Base-by-base conservation (phyloP, 495 filamentous ascomycete species). In the Lepidopterella palustris region DNA sequence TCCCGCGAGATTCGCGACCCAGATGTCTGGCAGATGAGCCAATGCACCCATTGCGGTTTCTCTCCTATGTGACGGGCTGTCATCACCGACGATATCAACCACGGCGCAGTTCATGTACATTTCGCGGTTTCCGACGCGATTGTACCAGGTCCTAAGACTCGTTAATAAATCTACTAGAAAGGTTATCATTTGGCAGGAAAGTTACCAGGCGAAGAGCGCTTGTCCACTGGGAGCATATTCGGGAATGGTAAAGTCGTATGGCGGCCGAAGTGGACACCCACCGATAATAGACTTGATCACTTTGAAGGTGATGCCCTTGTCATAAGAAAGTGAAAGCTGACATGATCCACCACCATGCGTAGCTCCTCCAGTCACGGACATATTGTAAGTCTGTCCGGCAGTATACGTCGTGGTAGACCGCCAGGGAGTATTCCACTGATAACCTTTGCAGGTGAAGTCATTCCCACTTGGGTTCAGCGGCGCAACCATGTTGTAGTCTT, bases 401-500 rank as follows among this genome's bases (percentile, higher is more conserved):
- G 70, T 71, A 55, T 79, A 87, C 4, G 74, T 80, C 15, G 72
- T 78, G 2, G 77, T 75, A 9, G 78, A 55, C 50, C 74, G 80
- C 21, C 77, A 73, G 10, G 75, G 45, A 15, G 74, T 78, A 50
- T 75, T 58, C n/a, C 73, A 73, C 21, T 82, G 79, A 66, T 87
- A 82, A n/a, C 81, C 81, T 74, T 87, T 87, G 79, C 86, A 88
- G 3, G 85, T 82, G 67, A 77, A 87, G 68, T 84, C 72, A 23
- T 74, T 71, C 21, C 81, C 79, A 40, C 57, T 62, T 4, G 55
- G 57, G 32, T 64, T 67, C 55, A 86, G 77, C 11, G 85, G 85
- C 4, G 76, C 69, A 1, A 79, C 81, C 70, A 82, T 81, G 60
- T 68, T 67, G 71, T 79, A 84, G 73, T 86, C 78, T 58, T 77